Conservation (phyloP, 1,284 basidiomycete species). For the Chalciporus piperatoides region DNA sequence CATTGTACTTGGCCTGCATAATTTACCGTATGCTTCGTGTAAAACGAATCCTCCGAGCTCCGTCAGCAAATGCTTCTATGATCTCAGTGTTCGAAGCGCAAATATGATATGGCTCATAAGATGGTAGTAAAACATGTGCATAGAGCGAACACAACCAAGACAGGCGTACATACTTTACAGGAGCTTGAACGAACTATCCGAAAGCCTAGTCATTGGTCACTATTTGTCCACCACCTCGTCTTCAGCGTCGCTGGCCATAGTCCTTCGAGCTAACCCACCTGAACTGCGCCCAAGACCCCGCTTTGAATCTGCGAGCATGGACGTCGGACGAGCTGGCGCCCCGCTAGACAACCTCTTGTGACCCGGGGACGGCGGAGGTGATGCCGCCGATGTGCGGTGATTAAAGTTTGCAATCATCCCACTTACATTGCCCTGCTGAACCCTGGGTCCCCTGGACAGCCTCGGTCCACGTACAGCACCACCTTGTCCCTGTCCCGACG, state of each 20-base stretch:
- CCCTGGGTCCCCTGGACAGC: slow-evolving; percentile 43
- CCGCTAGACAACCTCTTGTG: slow-evolving; percentile 46
- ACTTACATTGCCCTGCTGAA: slow-evolving; percentile 44
- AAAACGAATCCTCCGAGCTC: slow-evolving; percentile 8
- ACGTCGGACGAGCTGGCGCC: slow-evolving; percentile 29
- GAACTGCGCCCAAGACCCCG: slow-evolving; percentile 42
- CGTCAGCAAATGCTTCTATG: too few species aligned
- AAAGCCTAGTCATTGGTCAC: neutral
- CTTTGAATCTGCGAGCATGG: slow-evolving; percentile 30
- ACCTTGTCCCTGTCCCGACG: slow-evolving; percentile 41
- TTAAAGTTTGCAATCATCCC: slow-evolving; percentile 56
- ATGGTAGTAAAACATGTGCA: neutral
- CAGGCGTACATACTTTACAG: too few species aligned
- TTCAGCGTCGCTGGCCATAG: slow-evolving; percentile 78
- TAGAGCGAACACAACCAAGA: neutral
- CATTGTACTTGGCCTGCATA: slow-evolving; percentile 24
- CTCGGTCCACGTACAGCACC: slow-evolving; percentile 50
- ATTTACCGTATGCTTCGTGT: slow-evolving; percentile 33
- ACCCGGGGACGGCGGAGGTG: slow-evolving; percentile 38
- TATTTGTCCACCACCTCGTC: slow-evolving; percentile 55
- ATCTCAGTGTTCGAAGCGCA: neutral
- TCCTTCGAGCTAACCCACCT: slow-evolving; percentile 63
- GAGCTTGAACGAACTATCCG: neutral
- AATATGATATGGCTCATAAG: neutral
- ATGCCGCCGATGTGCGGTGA: slow-evolving; percentile 39